Conservation (phyloP, 345 rosid species). For the Gossypium stocksii region DNA sequence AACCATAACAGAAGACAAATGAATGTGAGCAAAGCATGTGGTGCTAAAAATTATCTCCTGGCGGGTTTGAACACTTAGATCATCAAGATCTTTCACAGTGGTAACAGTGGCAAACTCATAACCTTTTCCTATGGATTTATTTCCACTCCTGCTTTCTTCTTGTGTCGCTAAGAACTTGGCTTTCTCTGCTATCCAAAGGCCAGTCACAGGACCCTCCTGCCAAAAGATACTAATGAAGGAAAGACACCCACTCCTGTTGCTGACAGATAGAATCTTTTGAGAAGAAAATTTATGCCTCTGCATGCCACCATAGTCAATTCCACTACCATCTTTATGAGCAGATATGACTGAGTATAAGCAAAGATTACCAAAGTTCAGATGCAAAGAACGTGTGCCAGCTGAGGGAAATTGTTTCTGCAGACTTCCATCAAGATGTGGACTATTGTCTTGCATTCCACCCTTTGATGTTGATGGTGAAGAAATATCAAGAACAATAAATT, state of each 20-base stretch:
- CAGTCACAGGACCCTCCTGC: slow-evolving; percentile 61
- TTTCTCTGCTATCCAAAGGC: slow-evolving; percentile 66
- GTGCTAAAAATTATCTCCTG: slow-evolving; percentile 65
- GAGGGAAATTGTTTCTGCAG: slow-evolving; percentile 37
- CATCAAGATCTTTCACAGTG: slow-evolving; percentile 50
- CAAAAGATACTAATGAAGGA: slow-evolving; percentile 70
- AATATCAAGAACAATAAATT: slow-evolving; percentile 67
- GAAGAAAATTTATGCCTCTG: slow-evolving; percentile 40
- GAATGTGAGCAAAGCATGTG: slow-evolving; percentile 53
- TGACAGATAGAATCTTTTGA: slow-evolving; percentile 47
- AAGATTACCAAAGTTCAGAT: slow-evolving; percentile 49
- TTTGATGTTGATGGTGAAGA: slow-evolving; percentile 35
- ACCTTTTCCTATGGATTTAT: slow-evolving; percentile 44
- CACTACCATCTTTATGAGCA: slow-evolving; percentile 31
- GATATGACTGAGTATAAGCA: slow-evolving; percentile 55
- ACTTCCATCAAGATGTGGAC: slow-evolving; percentile 30
- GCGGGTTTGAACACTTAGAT: slow-evolving; percentile 44
- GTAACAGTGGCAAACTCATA: slow-evolving; percentile 68
- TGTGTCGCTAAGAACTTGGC: slow-evolving; percentile 66
- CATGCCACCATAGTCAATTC: slow-evolving; percentile 19
- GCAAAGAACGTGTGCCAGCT: slow-evolving; percentile 42
- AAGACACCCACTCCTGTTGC: slow-evolving; percentile 35
- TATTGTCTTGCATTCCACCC: slow-evolving; percentile 25
- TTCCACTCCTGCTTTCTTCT: slow-evolving; percentile 47
- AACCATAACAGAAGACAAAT: slow-evolving; percentile 41